Evolutionary conservation across 345 rosid genomes (phyloP).

Genomic region (Salix udensis): DNA sequence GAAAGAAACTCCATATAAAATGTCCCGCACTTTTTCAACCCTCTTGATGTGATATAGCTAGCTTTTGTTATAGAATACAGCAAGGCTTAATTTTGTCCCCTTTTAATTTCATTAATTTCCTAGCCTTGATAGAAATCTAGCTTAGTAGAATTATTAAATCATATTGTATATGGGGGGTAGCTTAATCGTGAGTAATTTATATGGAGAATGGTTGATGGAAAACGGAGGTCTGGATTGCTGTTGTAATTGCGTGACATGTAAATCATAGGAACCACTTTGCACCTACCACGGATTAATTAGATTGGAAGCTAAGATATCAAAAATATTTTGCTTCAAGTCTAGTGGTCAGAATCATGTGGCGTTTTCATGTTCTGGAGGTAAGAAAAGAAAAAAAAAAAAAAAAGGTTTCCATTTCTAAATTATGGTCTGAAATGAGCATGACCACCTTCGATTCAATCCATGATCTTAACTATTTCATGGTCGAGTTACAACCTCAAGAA

Average conservation of each 20-base stretch:
- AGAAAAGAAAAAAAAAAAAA: too few species aligned
- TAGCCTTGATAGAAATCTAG: background rate
- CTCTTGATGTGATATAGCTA: too few species aligned
- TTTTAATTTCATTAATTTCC: background rate
- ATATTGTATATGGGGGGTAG: background rate
- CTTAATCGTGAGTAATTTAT: background rate
- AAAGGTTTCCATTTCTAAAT: background rate
- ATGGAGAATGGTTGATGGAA: background rate
- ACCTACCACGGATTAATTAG: too few species aligned
- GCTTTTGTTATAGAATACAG: background rate
- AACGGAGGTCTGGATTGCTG: background rate
- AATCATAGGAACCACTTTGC: background rate
- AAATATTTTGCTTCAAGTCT: too few species aligned
- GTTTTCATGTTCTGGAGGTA: background rate
- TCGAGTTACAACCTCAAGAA: background rate
- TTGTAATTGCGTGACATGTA: background rate
- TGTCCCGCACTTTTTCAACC: too few species aligned
- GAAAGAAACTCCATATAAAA: too few species aligned
- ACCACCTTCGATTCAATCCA: background rate
- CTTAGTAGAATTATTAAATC: background rate
- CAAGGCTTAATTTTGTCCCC: background rate
- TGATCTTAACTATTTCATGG: background rate
- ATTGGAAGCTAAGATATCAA: background rate
- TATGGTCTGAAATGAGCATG: background rate
- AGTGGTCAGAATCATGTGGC: background rate